Evolutionary conservation across 352 stramenopile species (phyloP), one percentile per base, ranked within the genome.

Genomic region (Phytophthora lateralis): DNA sequence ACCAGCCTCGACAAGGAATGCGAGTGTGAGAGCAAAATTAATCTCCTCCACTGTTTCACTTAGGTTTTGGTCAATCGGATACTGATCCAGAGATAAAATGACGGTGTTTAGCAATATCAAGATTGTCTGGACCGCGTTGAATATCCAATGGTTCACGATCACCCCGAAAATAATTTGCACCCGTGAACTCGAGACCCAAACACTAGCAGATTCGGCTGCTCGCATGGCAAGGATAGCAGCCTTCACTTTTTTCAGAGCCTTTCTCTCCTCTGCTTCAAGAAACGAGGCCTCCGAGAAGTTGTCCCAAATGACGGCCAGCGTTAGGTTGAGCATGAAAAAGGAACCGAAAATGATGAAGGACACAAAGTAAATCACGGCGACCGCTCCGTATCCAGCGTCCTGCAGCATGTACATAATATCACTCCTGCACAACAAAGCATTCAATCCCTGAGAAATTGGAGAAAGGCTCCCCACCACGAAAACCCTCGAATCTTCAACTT

Each of bases 241-340:
- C 27, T 75, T 79, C 8, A 52, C 44, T 47, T 59, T 66, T 48
- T 73, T 73, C 9, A 39, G 47, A 45, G 60, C 45, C 44, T 82
- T 82, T 44, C 62, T 69, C 32, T 88, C 76, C 41, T 90, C 81
- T 0, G 74, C 75, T 67, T 89, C 80, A 32, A 80, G 42, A 20
- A 82, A 76, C 8, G 78, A 90, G 3, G 73, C 63, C 27, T 89
- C 80, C 0, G 75, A 89, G 46, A 89, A 90, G 48, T 90, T 89
- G 24, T 90, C 81, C 75, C 82, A 97, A 60, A 98, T 92, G 34
- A 98, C 92, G 20, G 91, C 91, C 15, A 98, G 72, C 6, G 87
- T 87, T 21, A 98, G 65, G 54, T 98, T 96, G 20, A 98, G 77
- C 71, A 97, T 85, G 66, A 98, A 97, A 66, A 91, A 98, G 8